A percentile compares a stretch with the other conserved stretches of the same genome.
phyloP scores from a whole-genome alignment of 2,329 filamentous ascomycete species.

The Fusarium acutatum region DNA sequence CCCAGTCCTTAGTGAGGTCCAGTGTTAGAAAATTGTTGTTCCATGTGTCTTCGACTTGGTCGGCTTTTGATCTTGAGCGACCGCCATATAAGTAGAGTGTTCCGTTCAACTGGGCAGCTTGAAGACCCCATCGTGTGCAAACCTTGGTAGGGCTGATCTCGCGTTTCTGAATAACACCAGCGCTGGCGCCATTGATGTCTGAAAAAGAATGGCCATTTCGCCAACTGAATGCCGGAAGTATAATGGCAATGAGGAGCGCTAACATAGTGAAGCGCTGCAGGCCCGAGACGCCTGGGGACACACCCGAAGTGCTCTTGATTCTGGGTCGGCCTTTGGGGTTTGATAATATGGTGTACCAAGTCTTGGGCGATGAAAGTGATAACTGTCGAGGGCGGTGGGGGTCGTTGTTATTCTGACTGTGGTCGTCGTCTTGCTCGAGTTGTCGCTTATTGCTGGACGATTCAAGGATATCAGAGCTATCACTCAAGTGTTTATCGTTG shows the following conservation, averaged over 20 bases:
- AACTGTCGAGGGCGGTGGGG: constrained; percentile 19
- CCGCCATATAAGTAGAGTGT: constrained; percentile 82
- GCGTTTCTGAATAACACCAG: constrained; percentile 52
- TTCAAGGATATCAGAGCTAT: constrained; percentile 38
- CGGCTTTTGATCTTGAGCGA: constrained; percentile 63
- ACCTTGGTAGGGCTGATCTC: constrained; percentile 52
- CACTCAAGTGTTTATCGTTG: constrained; percentile 45
- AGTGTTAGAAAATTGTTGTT: constrained; percentile 78
- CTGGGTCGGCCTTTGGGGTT: constrained; percentile 50
- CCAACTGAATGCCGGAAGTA: constrained; percentile 58
- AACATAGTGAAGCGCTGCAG: constrained; percentile 58
- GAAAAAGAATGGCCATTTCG: constrained; percentile 49
- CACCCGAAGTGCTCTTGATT: constrained; percentile 54
- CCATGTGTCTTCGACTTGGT: constrained; percentile 73
- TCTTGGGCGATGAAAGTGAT: constrained; percentile 37
- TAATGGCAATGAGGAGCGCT: constrained; percentile 58
- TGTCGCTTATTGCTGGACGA: constrained; percentile 2
- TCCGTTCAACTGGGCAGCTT: constrained; percentile 76
- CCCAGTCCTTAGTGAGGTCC: constrained; percentile 79
- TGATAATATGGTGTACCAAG: constrained; percentile 57
- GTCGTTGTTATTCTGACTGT: constrained; percentile 1
- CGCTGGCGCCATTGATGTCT: constrained; percentile 56
- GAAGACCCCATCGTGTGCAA: constrained; percentile 73
- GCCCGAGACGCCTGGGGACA: constrained; percentile 52
- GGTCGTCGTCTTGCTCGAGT: constrained; percentile 2